Percentiles rank a stretch among this genome's conserved stretches.
These are phyloP conservation scores for Lipomyces kockii DNA, from an alignment of 805 yeast genomes.

Conservation along the genomic window DNA sequence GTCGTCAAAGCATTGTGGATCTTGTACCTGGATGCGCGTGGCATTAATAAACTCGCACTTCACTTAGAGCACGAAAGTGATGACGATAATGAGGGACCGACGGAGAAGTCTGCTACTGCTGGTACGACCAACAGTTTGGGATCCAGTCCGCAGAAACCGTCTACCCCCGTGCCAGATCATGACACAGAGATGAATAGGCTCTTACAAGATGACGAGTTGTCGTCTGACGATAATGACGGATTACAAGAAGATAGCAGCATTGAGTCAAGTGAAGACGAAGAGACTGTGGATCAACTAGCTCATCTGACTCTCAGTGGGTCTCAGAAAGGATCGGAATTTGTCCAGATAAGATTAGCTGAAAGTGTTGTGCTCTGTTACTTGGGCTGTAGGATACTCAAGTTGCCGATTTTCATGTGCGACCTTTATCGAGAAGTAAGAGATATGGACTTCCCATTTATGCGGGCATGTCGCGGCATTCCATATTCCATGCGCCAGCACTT, in stretches of 20 bases:
- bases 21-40: conserved; percentile 29
- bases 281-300: conserved; percentile 2
- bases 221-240: background rate
- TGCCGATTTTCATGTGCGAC: conserved; percentile 31
- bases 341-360: conserved; percentile 18
- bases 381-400: conserved; percentile 27
- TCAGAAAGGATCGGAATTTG: conserved; percentile 16
- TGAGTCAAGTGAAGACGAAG: background rate
- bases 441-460: conserved; percentile 29
- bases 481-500: conserved; percentile 19
- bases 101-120: background rate
- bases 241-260: background rate
- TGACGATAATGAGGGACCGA: background rate
- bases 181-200: conserved; percentile 2
- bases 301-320: conserved; percentile 14
- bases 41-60: conserved; percentile 14
- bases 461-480: conserved; percentile 19
- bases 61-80: conserved; percentile 10
- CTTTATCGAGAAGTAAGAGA: conserved; percentile 12
- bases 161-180: background rate
- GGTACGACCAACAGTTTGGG: background rate
- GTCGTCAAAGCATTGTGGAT: conserved; percentile 31
- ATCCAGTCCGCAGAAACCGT: conserved; percentile 2
- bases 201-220: background rate
- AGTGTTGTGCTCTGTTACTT: conserved; percentile 28